Evolutionary conservation across 306 rosid species (phyloP).

Genomic region (Quercus alba): DNA sequence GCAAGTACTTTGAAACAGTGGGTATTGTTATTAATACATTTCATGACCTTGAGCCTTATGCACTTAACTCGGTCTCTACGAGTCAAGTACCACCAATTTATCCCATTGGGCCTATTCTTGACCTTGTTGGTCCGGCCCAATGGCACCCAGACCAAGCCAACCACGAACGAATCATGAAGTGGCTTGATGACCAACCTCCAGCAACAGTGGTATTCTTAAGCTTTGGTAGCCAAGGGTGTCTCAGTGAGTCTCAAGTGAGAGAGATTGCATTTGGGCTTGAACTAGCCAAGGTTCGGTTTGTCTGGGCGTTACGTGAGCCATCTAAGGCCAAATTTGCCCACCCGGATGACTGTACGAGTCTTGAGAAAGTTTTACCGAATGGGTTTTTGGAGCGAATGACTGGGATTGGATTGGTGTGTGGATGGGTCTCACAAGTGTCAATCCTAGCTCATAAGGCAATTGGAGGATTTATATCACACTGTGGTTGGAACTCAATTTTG

Average conservation of each 20-base stretch:
- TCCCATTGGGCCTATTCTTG: slow-evolving; percentile 32
- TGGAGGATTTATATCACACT: slow-evolving; percentile 63
- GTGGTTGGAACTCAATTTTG: slow-evolving; percentile 66
- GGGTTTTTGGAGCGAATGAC: slow-evolving; percentile 43
- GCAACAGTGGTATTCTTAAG: slow-evolving; percentile 33
- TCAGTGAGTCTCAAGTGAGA: slow-evolving; percentile 15
- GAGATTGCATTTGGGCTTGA: slow-evolving; percentile 41
- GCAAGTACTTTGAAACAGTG: slow-evolving; percentile 35
- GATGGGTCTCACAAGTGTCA: slow-evolving; percentile 50
- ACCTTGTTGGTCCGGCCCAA: slow-evolving; percentile 22
- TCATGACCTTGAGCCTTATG: slow-evolving; percentile 35
- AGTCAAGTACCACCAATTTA: slow-evolving; percentile 11
- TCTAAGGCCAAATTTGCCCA: slow-evolving; percentile 27
- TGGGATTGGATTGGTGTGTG: slow-evolving; percentile 41
- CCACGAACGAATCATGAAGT: not conserved
- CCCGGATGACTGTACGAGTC: slow-evolving; percentile 13
- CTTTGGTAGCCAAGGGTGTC: slow-evolving; percentile 47
- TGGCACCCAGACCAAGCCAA: slow-evolving; percentile 23
- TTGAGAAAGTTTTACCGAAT: slow-evolving; percentile 10
- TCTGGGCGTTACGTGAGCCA: slow-evolving; percentile 46
- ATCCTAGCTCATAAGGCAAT: slow-evolving; percentile 38
- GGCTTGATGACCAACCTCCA: slow-evolving; percentile 29
- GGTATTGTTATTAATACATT: slow-evolving; percentile 49
- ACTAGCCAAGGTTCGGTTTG: slow-evolving; percentile 24
- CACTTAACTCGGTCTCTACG: slow-evolving; percentile 15